A percentile compares a stretch with the other conserved stretches of the same genome.
Conservation (phyloP, 257 asterid genomes). For the Przewalskia tangutica region DNA sequence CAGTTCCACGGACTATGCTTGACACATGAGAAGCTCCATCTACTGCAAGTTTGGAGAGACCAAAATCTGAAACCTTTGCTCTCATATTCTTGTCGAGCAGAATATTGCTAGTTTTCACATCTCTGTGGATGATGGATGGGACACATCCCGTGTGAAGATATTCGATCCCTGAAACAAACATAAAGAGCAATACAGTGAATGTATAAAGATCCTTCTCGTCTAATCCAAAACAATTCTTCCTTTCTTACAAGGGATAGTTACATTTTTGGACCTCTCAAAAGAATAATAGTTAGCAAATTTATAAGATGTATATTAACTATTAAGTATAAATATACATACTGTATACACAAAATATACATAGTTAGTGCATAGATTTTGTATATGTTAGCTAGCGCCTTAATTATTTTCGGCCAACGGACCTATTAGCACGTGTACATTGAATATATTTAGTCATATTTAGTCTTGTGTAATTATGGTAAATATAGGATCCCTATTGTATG, state of each 20-base stretch:
- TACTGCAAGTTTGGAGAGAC: conserved; percentile 90
- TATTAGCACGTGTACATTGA: no score
- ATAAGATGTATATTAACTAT: no score
- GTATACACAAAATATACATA: no score
- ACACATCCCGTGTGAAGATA: conserved; percentile 96
- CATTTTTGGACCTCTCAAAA: no score
- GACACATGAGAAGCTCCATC: conserved; percentile 99
- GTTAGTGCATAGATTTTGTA: no score
- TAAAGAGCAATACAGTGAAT: neutral
- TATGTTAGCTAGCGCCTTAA: no score
- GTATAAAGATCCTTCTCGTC: neutral
- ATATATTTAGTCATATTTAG: no score
- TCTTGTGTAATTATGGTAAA: no score
- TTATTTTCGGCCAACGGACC: no score
- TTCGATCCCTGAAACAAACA: conserved; percentile 72
- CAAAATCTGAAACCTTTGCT: conserved; percentile 98
- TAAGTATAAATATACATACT: no score
- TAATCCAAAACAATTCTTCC: neutral
- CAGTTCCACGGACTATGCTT: conserved; percentile 97
- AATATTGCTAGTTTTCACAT: conserved; percentile 89
- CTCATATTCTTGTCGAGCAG: conserved; percentile 86
- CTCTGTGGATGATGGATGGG: conserved; percentile 94
- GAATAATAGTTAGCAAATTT: no score
- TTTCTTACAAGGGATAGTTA: neutral
- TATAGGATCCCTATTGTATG: no score